Base-by-base conservation (phyloP, 139 green algal species). In the Parachlorella kessleri region DNA sequence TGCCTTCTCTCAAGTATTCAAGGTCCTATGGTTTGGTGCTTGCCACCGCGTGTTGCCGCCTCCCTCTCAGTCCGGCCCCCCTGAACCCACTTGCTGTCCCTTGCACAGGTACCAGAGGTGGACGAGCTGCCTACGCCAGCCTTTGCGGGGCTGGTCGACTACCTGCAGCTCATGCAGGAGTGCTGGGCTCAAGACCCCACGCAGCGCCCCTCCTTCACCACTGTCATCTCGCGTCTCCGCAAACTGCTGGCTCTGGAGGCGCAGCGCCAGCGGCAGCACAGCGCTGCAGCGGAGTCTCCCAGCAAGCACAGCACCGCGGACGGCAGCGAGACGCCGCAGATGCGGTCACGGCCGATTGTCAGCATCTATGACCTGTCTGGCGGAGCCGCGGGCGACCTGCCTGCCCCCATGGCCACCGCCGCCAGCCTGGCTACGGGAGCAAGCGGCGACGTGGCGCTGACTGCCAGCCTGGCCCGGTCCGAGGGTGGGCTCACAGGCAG, bases 191-290 rank as follows among this genome's bases (percentile, higher is more conserved):
- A 88, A 38, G 86, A 95, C 38, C 91, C 90, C 3, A 77, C 81
- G 23, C 77, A 86, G 63, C 83, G 91, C 4, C 91, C 91, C 33
- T 71, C 72, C 63, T 95, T 95, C 54, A 73, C 36, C 3, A n/a
- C 76, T 2, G 66, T 93, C 21, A 79, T 87, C n/a, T 71, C 77
- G 32, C 79, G 83, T 33, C 75, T 93, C 40, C 55, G 78, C 65
- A 76, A 37, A 36, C 63, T 82, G 59, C 78, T 83, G 63, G 64
- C 59, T 7, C 6, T 30, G 0, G 77, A 82, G 70, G 41, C 68
- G 68, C 68, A 74, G 68, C 68, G 36, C 14, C 48, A 59, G 48
- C 48, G 48, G 48, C 14, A 18, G 21, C 21, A 18, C 48, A 18
- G 21, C 48, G 14, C 48, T 18, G 14, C 48, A 28, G 0, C 21